Conservation (phyloP, 352 stramenopile species). For the Hyaloperonospora brassicae region DNA sequence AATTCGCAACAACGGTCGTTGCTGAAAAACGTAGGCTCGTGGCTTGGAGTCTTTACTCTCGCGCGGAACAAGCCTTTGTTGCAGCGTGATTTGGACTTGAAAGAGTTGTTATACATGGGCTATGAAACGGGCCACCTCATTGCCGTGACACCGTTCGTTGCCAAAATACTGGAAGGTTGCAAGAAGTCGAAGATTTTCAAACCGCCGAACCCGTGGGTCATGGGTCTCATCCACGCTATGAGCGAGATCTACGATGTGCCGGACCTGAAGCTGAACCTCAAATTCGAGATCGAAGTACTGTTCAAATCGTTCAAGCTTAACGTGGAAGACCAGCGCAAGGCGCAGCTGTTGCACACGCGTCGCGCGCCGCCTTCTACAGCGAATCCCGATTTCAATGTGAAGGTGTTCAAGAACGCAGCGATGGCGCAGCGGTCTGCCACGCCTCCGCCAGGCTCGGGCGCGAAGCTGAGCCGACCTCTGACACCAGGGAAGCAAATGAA, state of each 20-base stretch:
- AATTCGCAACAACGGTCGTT: slow-evolving; percentile 96
- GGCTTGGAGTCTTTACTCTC: slow-evolving; percentile 97
- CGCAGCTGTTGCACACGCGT: slow-evolving; percentile 86
- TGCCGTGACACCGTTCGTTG: slow-evolving; percentile 96
- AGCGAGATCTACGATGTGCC: slow-evolving; percentile 96
- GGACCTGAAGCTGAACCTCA: slow-evolving; percentile 99
- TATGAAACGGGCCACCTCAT: slow-evolving; percentile 95
- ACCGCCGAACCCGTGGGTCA: slow-evolving; percentile 98
- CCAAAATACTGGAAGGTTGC: slow-evolving; percentile 97
- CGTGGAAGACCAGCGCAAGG: slow-evolving; percentile 93
- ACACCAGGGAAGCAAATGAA: slow-evolving; percentile 57
- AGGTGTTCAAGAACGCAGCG: slow-evolving; percentile 59
- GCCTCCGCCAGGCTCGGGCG: slow-evolving; percentile 40
- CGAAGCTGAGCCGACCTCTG: slow-evolving; percentile 42
- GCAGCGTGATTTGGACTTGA: slow-evolving; percentile 96
- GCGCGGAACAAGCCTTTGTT: slow-evolving; percentile 96
- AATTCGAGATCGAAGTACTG: slow-evolving; percentile 99
- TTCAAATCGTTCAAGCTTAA: slow-evolving; percentile 98
- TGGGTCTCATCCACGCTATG: slow-evolving; percentile 97
- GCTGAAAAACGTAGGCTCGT: slow-evolving; percentile 98
- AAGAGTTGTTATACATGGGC: slow-evolving; percentile 95
- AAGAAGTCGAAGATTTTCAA: slow-evolving; percentile 98
- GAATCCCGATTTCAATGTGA: slow-evolving; percentile 99
- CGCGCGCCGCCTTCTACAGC: slow-evolving; percentile 87
- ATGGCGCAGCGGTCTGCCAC: slow-evolving; percentile 42